These are phyloP conservation scores for Echinochloa phyllopogon DNA, from an alignment of 176 grass and related monocot species.

Conservation along the genomic window DNA sequence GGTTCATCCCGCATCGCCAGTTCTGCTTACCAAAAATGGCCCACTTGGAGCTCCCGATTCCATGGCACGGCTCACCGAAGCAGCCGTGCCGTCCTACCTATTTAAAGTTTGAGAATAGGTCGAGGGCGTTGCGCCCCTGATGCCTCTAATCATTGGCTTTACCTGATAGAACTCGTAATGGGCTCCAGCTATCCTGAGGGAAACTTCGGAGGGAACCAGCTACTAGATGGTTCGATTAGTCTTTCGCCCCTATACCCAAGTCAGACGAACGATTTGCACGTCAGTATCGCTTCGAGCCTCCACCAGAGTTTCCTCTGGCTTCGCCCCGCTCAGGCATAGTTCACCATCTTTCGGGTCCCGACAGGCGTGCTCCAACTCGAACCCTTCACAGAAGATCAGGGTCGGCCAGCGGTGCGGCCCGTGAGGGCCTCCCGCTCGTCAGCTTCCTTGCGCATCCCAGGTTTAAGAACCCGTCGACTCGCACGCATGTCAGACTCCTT, in stretches of 20 bases:
- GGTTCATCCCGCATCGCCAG: slow-evolving; percentile 67
- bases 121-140: slow-evolving; percentile 64
- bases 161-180: slow-evolving; percentile 59
- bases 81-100: slow-evolving; percentile 61
- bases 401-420: slow-evolving; percentile 49
- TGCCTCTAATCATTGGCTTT: slow-evolving; percentile 80
- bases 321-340: slow-evolving; percentile 62
- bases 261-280: too few relatives aligned
- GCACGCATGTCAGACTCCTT: slow-evolving; percentile 66
- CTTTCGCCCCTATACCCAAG: slow-evolving; percentile 67
- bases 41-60: slow-evolving; percentile 65
- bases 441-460: too few relatives aligned
- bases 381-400: slow-evolving; percentile 68
- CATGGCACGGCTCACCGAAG: slow-evolving; percentile 49
- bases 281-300: too few relatives aligned
- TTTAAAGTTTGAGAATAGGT: slow-evolving; percentile 88
- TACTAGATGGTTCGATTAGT: slow-evolving; percentile 71
- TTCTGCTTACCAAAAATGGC: slow-evolving; percentile 70
- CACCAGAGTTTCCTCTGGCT: too few relatives aligned
- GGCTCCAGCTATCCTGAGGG: slow-evolving; percentile 69
- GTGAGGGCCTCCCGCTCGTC: too few relatives aligned
- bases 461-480: slow-evolving; percentile 44
- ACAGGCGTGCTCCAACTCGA: slow-evolving; percentile 75
- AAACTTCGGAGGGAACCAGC: slow-evolving; percentile 68
- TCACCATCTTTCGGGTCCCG: slow-evolving; percentile 60